Evolutionary conservation across 345 rosid species (phyloP).

Genomic region (Triadica sebifera): DNA sequence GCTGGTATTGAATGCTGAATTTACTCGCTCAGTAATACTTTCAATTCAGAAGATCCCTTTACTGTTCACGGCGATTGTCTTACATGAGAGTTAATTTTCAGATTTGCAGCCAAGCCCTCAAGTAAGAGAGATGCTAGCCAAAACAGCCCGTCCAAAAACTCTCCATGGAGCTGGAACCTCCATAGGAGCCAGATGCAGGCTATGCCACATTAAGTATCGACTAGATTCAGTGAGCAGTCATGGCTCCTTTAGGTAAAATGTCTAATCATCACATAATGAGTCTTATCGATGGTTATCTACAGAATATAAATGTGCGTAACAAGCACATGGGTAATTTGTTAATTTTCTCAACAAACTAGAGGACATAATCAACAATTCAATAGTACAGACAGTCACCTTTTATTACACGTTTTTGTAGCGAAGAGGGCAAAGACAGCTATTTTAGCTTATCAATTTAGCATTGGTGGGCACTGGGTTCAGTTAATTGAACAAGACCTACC

Average conservation of each 20-base stretch:
- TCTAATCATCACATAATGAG: background rate
- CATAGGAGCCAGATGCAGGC: background rate
- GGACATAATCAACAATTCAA: background rate
- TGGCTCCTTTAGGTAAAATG: background rate
- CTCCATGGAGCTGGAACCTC: background rate
- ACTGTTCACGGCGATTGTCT: too few relatives aligned
- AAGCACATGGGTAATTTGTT: background rate
- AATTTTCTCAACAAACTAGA: too few relatives aligned
- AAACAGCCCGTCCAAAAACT: background rate
- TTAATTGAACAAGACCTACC: background rate
- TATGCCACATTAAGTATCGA: too few relatives aligned
- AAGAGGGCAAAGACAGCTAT: background rate
- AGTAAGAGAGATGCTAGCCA: background rate
- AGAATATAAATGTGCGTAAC: background rate
- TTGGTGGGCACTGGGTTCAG: background rate
- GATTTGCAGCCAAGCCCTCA: background rate
- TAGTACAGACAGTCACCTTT: background rate
- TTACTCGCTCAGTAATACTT: background rate
- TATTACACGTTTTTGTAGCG: background rate
- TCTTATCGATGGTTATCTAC: background rate
- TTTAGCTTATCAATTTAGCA: background rate
- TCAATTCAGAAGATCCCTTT: background rate
- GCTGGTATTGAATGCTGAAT: conserved; percentile 26
- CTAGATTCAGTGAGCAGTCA: background rate
- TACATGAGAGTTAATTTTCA: too few relatives aligned